These are phyloP conservation scores for Ceratocystis ficicola DNA, from an alignment of 2,329 filamentous ascomycete species.

Conservation along the genomic window DNA sequence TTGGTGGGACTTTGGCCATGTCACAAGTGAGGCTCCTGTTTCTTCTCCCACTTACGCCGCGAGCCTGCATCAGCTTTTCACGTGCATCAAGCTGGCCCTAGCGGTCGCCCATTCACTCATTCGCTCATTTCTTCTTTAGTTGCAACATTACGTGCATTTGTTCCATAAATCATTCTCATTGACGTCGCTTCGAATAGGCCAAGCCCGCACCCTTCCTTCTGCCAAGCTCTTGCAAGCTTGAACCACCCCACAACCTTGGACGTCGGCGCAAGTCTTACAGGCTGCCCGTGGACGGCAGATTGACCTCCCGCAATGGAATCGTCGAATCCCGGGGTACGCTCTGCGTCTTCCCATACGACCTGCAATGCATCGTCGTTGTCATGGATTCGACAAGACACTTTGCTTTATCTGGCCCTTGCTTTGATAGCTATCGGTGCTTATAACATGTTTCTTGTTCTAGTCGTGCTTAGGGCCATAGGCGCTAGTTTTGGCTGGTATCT, in stretches of 20 bases:
- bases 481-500: slow-evolving; percentile 47
- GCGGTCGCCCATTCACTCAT: slow-evolving; percentile 1
- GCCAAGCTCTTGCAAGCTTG: not conserved
- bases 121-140: not conserved
- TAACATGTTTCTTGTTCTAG: slow-evolving; percentile 28
- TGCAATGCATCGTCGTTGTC: slow-evolving; percentile 12
- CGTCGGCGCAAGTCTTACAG: not conserved
- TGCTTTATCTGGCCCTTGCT: slow-evolving; percentile 18
- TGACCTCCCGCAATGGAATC: slow-evolving; percentile 8
- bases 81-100: slow-evolving; percentile 7
- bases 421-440: slow-evolving; percentile 15
- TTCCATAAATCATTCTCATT: not conserved
- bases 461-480: slow-evolving; percentile 33
- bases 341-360: not conserved
- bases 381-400: not conserved
- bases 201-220: not conserved
- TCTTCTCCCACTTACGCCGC: not conserved
- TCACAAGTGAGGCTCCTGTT: slow-evolving; percentile 1
- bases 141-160: not conserved
- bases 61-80: not conserved
- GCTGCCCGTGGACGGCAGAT: not conserved
- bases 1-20: not conserved
- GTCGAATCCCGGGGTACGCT: slow-evolving; percentile 10
- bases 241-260: not conserved
- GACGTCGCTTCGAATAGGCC: not conserved